Conservation (phyloP, 371 early-diverging fungal genomes). For the Lichtheimia hyalospora region DNA sequence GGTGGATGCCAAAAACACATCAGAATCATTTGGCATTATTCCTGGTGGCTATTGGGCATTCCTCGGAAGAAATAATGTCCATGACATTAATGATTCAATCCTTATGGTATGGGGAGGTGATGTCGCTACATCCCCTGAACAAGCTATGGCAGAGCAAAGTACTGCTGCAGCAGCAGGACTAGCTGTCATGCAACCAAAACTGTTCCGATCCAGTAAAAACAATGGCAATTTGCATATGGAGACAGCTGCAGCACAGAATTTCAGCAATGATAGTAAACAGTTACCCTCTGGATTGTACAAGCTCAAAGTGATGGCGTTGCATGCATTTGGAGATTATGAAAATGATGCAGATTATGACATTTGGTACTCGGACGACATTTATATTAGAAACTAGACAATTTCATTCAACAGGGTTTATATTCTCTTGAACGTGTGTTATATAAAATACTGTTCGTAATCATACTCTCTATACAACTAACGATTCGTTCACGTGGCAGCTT, state of each 20-base stretch:
- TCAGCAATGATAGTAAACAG: constrained; percentile 10
- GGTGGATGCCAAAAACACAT: constrained; percentile 20
- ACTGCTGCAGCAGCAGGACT: background rate
- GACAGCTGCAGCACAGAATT: background rate
- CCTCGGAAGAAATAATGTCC: constrained; percentile 27
- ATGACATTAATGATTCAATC: constrained; percentile 25
- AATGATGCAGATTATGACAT: constrained; percentile 33
- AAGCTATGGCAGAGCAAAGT: constrained; percentile 12
- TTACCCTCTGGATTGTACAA: constrained; percentile 25
- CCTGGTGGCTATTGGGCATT: constrained; percentile 36
- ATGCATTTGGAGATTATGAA: constrained; percentile 29
- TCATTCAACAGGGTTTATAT: background rate
- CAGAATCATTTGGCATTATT: constrained; percentile 20
- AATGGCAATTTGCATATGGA: background rate
- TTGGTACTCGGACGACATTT: constrained; percentile 20
- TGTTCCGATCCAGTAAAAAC: background rate
- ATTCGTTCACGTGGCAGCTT: background rate
- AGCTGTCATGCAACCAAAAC: background rate
- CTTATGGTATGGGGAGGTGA: constrained; percentile 34
- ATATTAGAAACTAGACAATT: background rate
- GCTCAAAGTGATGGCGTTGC: constrained; percentile 33
- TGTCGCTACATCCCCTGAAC: constrained; percentile 25
- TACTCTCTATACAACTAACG: background rate
- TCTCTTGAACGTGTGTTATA: background rate
- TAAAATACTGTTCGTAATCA: background rate